Evolutionary conservation across 192 early-diverging fungal species (phyloP).

Genomic region (Dimargaris xerosporica): DNA sequence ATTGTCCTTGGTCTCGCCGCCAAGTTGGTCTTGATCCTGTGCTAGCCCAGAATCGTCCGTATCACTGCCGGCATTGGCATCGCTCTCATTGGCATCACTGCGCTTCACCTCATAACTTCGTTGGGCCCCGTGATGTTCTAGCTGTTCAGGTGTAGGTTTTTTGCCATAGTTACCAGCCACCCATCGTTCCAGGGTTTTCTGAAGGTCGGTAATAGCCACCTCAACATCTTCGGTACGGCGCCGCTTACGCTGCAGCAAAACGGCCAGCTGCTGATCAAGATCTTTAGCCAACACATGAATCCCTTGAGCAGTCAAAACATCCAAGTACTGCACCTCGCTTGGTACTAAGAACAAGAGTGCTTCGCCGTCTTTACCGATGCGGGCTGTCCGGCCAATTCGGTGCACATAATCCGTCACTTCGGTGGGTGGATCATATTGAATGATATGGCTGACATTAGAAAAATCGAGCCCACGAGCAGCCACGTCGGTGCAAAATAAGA

Average conservation of each 20-base stretch:
- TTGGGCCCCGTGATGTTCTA: not conserved
- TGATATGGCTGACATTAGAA: constrained; percentile 76
- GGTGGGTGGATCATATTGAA: constrained; percentile 95
- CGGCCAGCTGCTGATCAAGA: constrained; percentile 33
- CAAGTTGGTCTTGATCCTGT: not conserved
- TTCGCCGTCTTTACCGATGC: constrained; percentile 75
- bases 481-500: constrained; percentile 93
- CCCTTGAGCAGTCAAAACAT: constrained; percentile 46
- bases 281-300: constrained; percentile 42
- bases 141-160: not conserved
- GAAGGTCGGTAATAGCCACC: constrained; percentile 34
- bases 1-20: too few relatives aligned
- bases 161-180: not conserved
- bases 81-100: not conserved
- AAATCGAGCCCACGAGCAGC: constrained; percentile 96
- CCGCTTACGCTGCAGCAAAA: not conserved
- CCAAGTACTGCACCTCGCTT: constrained; percentile 65
- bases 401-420: constrained; percentile 93
- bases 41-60: not conserved
- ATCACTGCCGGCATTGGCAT: too few relatives aligned
- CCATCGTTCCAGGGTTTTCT: constrained; percentile 24
- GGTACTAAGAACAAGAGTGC: constrained; percentile 80
- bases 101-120: not conserved
- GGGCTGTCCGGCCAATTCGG: constrained; percentile 91
- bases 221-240: constrained; percentile 14